Percentiles rank a stretch among this genome's conserved stretches.
These are phyloP conservation scores for Acorus calamus DNA, from an alignment of 106 monocot species.

Conservation along the genomic window DNA sequence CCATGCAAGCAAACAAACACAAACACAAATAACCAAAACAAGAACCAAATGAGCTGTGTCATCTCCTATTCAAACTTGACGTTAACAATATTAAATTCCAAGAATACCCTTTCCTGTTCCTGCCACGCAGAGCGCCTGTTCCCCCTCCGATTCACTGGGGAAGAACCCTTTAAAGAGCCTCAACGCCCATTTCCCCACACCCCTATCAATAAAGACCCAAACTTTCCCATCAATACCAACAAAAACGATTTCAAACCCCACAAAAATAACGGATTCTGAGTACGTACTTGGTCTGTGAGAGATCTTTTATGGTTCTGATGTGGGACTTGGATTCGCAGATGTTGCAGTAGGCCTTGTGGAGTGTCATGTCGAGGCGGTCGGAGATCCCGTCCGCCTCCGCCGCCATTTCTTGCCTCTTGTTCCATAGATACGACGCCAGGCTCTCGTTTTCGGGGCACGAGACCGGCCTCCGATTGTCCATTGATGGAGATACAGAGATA, in stretches of 20 bases:
- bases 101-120: constrained; percentile 28
- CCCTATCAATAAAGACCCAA: constrained; percentile 27
- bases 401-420: constrained; percentile 60
- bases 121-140: constrained; percentile 13
- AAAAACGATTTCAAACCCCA: background rate
- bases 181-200: constrained; percentile 84
- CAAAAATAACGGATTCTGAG: background rate
- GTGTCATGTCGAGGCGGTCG: constrained; percentile 61
- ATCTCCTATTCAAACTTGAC: background rate
- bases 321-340: constrained; percentile 60
- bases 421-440: constrained; percentile 37
- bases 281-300: constrained; percentile 67
- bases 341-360: constrained; percentile 57
- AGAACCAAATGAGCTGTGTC: background rate
- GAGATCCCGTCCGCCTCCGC: constrained; percentile 31
- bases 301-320: constrained; percentile 65
- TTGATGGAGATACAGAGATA: constrained; percentile 2
- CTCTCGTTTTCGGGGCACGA: constrained; percentile 70
- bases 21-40: background rate
- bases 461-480: constrained; percentile 33
- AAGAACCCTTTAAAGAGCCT: constrained; percentile 68
- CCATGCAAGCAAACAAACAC: background rate
- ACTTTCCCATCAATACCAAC: background rate
- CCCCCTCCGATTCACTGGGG: constrained; percentile 14
- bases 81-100: background rate